phyloP scores from a whole-genome alignment of 352 stramenopile genomes.

The Globisporangium barbulae region DNA sequence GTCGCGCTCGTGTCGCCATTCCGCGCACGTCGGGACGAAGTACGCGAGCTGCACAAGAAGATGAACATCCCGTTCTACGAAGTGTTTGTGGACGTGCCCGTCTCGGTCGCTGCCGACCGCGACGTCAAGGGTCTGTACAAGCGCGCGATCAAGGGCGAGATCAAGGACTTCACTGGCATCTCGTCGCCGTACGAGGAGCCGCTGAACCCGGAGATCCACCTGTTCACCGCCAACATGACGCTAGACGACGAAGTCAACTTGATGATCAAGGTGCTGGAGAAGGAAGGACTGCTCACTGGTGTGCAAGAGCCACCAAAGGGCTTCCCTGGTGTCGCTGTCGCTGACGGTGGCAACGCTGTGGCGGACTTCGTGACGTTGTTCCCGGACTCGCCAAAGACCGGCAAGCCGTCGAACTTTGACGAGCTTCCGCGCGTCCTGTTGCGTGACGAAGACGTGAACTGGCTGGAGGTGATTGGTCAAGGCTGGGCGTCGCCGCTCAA shows the following conservation, averaged over 20 bases:
- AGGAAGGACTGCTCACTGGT: conserved; percentile 60
- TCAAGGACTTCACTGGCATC: conserved; percentile 99
- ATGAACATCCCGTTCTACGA: conserved; percentile 98
- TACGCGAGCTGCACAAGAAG: conserved; percentile 88
- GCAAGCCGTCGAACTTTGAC: conserved; percentile 32
- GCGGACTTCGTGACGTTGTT: conserved; percentile 56
- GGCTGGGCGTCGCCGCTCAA: conserved; percentile 95
- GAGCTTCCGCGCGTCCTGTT: conserved; percentile 91
- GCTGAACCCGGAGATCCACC: conserved; percentile 91
- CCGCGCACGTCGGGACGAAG: conserved; percentile 90
- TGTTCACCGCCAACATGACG: conserved; percentile 94
- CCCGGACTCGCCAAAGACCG: conserved; percentile 36
- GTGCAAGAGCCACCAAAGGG: conserved; percentile 45
- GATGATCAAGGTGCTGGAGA: conserved; percentile 58
- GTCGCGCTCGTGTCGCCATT: conserved; percentile 97
- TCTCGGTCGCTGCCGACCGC: conserved; percentile 95
- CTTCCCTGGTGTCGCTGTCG: conserved; percentile 74
- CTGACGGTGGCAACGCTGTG: conserved; percentile 87
- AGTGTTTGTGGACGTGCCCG: conserved; percentile 97
- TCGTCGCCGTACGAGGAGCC: conserved; percentile 98
- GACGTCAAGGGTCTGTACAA: conserved; percentile 97
- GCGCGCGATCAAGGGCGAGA: conserved; percentile 91
- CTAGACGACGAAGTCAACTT: conserved; percentile 85
- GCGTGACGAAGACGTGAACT: conserved; percentile 97
- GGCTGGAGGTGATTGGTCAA: conserved; percentile 97